A percentile compares a stretch with the other conserved stretches of the same genome.
These are phyloP conservation scores for Neostapfia colusana DNA, from an alignment of 176 grass and related monocot species.

Conservation along the genomic window DNA sequence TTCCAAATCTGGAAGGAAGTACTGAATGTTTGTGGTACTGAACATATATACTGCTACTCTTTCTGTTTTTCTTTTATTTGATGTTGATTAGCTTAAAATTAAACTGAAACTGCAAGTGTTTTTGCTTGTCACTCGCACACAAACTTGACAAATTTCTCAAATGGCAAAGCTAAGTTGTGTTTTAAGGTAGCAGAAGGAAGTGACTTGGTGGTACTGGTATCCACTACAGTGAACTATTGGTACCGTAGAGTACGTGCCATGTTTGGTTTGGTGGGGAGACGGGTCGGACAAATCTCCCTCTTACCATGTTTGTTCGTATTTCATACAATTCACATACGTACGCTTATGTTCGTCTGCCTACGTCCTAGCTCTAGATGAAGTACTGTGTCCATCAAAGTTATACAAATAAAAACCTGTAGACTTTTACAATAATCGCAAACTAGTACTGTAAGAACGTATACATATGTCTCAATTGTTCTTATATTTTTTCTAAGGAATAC, in stretches of 20 bases:
- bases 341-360: neutral
- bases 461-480: no score
- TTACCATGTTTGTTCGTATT: neutral
- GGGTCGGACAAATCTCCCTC: constrained; percentile 15
- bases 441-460: no score
- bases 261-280: constrained; percentile 1
- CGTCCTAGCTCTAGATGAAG: neutral
- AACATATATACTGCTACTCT: neutral
- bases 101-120: no score
- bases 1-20: no score
- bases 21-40: no score
- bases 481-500: no score
- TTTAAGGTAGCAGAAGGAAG: neutral
- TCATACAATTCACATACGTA: constrained; percentile 27
- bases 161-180: neutral
- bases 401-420: no score
- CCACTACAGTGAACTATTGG: neutral
- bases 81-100: no score
- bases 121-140: neutral
- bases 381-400: no score
- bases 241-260: constrained; percentile 13
- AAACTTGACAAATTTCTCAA: neutral
- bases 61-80: no score
- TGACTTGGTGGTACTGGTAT: neutral
- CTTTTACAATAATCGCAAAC: no score